phyloP scores from a whole-genome alignment of 345 rosid species.

The Moricandia arvensis region DNA sequence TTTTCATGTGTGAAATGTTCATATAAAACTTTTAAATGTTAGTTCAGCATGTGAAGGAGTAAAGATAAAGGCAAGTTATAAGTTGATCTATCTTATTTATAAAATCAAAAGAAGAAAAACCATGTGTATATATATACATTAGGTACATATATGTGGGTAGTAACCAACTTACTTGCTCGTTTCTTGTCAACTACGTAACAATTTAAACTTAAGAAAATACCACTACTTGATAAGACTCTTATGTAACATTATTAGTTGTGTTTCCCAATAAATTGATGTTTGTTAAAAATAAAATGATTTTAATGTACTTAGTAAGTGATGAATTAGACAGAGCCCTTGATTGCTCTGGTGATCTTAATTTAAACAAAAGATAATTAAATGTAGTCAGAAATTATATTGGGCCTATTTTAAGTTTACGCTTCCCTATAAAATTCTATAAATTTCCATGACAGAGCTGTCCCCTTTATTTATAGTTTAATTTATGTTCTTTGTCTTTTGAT shows the following conservation, averaged over 20 bases:
- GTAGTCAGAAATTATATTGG: slow-evolving; percentile 22
- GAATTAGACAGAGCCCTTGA: slow-evolving; percentile 22
- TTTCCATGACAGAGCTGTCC: slow-evolving; percentile 35
- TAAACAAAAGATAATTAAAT: not conserved
- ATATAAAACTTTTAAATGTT: not conserved
- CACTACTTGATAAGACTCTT: not conserved
- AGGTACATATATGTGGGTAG: not conserved
- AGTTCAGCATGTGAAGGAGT: not conserved
- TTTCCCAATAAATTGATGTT: not conserved
- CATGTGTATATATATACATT: not conserved
- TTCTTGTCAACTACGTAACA: not conserved
- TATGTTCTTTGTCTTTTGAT: slow-evolving; percentile 24
- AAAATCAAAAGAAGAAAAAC: not conserved
- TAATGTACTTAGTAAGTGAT: slow-evolving; percentile 1
- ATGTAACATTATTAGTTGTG: not conserved
- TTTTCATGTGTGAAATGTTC: not conserved
- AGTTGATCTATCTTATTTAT: not conserved
- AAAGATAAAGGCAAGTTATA: not conserved
- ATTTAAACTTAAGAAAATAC: not conserved
- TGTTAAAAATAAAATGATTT: not conserved
- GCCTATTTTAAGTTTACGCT: slow-evolving; percentile 18
- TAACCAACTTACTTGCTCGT: not conserved
- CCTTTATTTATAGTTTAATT: slow-evolving; percentile 25
- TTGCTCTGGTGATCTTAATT: slow-evolving; percentile 13
- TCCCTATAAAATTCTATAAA: slow-evolving; percentile 35